These are phyloP conservation scores for Penicillium sp. DNA, from an alignment of 2,329 filamentous ascomycete species.

Conservation along the genomic window DNA sequence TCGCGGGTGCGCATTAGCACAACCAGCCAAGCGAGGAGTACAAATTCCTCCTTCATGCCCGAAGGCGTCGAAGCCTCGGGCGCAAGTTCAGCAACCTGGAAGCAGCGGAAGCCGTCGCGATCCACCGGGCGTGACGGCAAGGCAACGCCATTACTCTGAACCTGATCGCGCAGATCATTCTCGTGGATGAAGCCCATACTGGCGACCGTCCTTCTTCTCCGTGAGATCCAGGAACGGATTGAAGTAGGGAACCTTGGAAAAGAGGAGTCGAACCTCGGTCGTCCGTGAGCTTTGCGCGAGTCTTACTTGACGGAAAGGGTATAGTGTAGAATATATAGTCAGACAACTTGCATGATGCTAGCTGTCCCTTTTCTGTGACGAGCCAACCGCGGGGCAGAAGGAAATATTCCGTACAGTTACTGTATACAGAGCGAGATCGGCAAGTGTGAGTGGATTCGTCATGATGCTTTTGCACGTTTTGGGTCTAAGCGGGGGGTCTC, in stretches of 20 bases:
- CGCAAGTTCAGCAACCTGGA: slow-evolving; percentile 30
- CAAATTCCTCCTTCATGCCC: slow-evolving; percentile 41
- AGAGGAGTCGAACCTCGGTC: slow-evolving; percentile 6
- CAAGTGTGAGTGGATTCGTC: background rate
- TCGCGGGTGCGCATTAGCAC: slow-evolving; percentile 47
- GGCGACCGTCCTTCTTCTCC: slow-evolving; percentile 4
- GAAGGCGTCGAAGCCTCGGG: slow-evolving; percentile 29
- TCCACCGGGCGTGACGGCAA: background rate
- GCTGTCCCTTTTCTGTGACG: background rate
- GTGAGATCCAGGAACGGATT: slow-evolving; percentile 2
- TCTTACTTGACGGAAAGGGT: slow-evolving; percentile 9
- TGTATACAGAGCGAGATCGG: slow-evolving; percentile 3
- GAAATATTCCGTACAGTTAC: slow-evolving; percentile 4
- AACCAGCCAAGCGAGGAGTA: slow-evolving; percentile 49
- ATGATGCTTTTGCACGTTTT: background rate
- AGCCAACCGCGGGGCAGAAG: background rate
- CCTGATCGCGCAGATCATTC: slow-evolving; percentile 10
- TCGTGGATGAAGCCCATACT: slow-evolving; percentile 19
- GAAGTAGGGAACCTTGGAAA: background rate
- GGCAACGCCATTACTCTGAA: background rate
- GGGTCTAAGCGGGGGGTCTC: background rate
- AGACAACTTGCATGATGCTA: background rate
- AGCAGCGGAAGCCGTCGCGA: slow-evolving; percentile 20
- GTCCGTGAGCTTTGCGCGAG: slow-evolving; percentile 10
- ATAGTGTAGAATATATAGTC: slow-evolving; percentile 15